phyloP scores from a whole-genome alignment of 2,329 filamentous ascomycete species.

The Sporothrix schenckii region DNA sequence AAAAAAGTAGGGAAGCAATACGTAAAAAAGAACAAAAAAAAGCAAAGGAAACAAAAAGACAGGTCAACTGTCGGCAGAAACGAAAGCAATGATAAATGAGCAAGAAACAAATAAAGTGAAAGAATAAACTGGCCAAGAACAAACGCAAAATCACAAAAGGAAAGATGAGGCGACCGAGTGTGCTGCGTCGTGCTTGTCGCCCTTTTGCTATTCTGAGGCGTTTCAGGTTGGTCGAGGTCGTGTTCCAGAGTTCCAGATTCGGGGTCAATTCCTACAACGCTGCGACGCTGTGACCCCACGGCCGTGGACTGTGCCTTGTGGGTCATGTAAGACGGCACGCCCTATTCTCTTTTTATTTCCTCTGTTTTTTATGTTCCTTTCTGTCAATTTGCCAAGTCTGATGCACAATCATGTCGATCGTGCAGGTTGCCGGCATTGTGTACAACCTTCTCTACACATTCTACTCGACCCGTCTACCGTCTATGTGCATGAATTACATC shows the following conservation, averaged over 20 bases:
- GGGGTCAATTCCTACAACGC: background rate
- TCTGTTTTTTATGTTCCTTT: no score
- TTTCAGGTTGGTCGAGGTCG: conserved; percentile 25
- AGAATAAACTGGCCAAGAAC: background rate
- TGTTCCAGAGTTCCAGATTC: conserved; percentile 4
- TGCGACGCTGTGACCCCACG: background rate
- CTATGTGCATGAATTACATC: background rate
- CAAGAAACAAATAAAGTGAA: background rate
- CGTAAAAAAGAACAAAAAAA: background rate
- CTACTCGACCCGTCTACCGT: background rate
- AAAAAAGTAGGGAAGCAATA: background rate
- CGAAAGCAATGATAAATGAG: background rate
- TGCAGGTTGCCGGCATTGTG: no score
- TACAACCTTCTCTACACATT: no score
- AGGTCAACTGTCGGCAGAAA: conserved; percentile 10
- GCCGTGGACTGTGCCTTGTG: background rate
- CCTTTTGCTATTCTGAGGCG: conserved; percentile 15
- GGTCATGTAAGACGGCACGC: background rate
- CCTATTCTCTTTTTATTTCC: no score
- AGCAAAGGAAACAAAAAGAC: background rate
- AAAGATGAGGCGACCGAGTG: background rate
- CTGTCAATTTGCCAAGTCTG: background rate
- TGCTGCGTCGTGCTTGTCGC: background rate
- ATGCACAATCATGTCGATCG: background rate
- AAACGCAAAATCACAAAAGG: background rate